Evolutionary conservation across 2,329 filamentous ascomycete species (phyloP).

Genomic region (Hirsutella minnesotensis): DNA sequence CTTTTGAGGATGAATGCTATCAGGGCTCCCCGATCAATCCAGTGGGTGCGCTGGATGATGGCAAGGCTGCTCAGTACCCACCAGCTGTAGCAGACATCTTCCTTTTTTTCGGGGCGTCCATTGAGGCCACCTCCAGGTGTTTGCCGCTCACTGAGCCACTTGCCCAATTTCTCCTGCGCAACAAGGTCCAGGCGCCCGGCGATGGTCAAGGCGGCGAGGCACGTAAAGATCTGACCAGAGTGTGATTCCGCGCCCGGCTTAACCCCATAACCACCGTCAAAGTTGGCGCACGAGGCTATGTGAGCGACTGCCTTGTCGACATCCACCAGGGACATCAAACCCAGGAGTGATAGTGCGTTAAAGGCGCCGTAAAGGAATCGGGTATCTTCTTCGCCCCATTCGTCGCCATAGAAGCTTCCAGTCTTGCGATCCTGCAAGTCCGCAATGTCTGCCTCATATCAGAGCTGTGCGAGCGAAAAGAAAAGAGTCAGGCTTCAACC

Average conservation of each 20-base stretch:
- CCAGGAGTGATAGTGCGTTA: slow-evolving; percentile 77
- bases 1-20: slow-evolving; percentile 73
- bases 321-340: slow-evolving; percentile 61
- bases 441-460: slow-evolving; percentile 52
- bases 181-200: slow-evolving; percentile 71
- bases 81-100: slow-evolving; percentile 98
- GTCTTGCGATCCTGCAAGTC: slow-evolving; percentile 66
- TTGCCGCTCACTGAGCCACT: slow-evolving; percentile 91
- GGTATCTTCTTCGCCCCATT: slow-evolving; percentile 95
- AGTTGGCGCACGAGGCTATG: slow-evolving; percentile 75
- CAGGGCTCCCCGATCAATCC: slow-evolving; percentile 80
- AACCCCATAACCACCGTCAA: slow-evolving; percentile 88
- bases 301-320: slow-evolving; percentile 70
- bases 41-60: slow-evolving; percentile 79
- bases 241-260: slow-evolving; percentile 88
- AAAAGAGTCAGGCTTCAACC: slow-evolving; percentile 1
- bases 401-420: slow-evolving; percentile 85
- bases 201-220: slow-evolving; percentile 76
- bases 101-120: slow-evolving; percentile 85
- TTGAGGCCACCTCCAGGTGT: slow-evolving; percentile 80
- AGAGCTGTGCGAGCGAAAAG: slow-evolving; percentile 6
- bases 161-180: slow-evolving; percentile 68
- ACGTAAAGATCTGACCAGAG: slow-evolving; percentile 91
- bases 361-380: slow-evolving; percentile 86
- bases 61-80: slow-evolving; percentile 90